A percentile compares a stretch with the other conserved stretches of the same genome.
phyloP scores from a whole-genome alignment of 1,139 yeast species.

The Yamadazyma dendronema region DNA sequence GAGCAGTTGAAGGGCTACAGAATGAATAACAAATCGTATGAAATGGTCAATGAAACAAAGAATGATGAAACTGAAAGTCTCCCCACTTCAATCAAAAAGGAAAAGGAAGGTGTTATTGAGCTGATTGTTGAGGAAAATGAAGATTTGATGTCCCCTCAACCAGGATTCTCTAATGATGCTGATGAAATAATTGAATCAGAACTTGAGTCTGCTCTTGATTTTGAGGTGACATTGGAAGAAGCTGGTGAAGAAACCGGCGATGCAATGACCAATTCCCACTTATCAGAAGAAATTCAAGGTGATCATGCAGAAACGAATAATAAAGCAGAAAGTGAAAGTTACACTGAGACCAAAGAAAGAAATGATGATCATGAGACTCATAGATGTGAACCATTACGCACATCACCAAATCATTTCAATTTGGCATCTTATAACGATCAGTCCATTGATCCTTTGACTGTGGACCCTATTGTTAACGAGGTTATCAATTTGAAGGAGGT shows the following conservation, averaged over 20 bases:
- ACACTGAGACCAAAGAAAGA: too few relatives aligned
- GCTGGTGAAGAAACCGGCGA: not conserved
- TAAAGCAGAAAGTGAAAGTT: too few relatives aligned
- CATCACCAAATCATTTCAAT: not conserved
- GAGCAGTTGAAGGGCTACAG: constrained; percentile 12
- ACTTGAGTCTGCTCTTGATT: not conserved
- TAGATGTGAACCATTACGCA: not conserved
- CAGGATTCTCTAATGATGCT: not conserved
- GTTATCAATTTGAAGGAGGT: constrained; percentile 14
- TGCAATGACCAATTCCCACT: not conserved
- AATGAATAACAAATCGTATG: constrained; percentile 11
- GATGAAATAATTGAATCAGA: not conserved
- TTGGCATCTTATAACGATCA: constrained; percentile 1
- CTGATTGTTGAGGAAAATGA: not conserved
- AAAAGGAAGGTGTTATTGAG: too few relatives aligned
- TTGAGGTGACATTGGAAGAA: not conserved
- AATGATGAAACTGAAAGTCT: constrained; percentile 3
- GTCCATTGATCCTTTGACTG: constrained; percentile 9
- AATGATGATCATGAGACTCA: too few relatives aligned
- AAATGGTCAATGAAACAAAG: constrained; percentile 7
- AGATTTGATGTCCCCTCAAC: not conserved
- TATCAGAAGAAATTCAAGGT: too few relatives aligned
- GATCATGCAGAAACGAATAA: too few relatives aligned
- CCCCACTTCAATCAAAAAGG: too few relatives aligned
- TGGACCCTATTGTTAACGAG: constrained; percentile 14